Conservation (phyloP, 768 basidiomycete species). For the Serendipita sp. region DNA sequence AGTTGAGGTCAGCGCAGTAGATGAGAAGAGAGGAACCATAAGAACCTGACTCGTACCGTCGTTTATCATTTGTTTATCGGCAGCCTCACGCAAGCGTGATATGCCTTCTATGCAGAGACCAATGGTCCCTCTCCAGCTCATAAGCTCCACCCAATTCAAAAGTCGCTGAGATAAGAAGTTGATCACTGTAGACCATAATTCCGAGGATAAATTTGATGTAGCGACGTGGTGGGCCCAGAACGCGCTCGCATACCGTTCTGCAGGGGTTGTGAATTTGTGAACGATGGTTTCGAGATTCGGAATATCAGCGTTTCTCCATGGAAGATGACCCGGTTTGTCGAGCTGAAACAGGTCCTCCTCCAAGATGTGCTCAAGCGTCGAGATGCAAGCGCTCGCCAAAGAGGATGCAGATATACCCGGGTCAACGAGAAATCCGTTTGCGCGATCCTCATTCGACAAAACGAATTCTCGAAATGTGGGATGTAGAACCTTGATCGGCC, state of each 20-base stretch:
- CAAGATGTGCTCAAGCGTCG: not conserved
- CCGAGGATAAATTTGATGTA: not conserved
- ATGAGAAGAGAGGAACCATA: too few relatives aligned
- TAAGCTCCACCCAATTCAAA: not conserved
- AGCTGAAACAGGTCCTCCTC: not conserved
- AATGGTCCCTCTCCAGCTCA: not conserved
- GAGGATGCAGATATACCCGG: not conserved
- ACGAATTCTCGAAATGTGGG: conserved; percentile 3
- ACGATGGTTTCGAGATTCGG: not conserved
- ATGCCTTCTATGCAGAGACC: too few relatives aligned
- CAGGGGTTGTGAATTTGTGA: not conserved
- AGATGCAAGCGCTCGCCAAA: not conserved
- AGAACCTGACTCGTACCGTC: too few relatives aligned
- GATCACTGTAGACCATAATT: not conserved
- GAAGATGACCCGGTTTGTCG: too few relatives aligned
- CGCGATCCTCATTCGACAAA: not conserved
- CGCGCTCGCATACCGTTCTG: not conserved
- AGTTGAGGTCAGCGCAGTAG: too few relatives aligned
- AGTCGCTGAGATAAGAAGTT: not conserved
- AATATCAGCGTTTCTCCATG: not conserved
- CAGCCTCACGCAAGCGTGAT: too few relatives aligned
- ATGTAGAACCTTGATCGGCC: conserved; percentile 1
- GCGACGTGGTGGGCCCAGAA: conserved; percentile 1
- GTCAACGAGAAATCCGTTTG: not conserved
- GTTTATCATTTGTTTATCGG: too few relatives aligned